phyloP scores from a whole-genome alignment of 257 asterid genomes.

The Vinca minor region DNA sequence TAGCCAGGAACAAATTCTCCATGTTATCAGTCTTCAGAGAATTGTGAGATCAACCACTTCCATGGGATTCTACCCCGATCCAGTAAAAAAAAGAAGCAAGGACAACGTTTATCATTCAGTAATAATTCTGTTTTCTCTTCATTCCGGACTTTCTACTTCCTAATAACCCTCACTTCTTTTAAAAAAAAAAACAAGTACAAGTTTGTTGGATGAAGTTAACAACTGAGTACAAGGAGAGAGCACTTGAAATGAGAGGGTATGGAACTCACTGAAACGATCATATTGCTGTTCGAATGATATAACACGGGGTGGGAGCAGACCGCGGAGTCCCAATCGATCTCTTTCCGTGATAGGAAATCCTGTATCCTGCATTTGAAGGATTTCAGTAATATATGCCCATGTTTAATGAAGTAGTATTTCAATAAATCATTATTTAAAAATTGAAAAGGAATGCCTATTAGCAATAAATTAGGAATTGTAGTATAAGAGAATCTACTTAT shows the following conservation, averaged over 20 bases:
- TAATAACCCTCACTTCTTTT: not conserved
- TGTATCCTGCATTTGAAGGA: slow-evolving; percentile 63
- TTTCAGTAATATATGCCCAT: slow-evolving; percentile 12
- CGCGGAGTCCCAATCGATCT: slow-evolving; percentile 93
- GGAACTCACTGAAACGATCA: slow-evolving; percentile 84
- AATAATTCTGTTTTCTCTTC: too few species aligned
- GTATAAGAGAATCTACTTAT: not conserved
- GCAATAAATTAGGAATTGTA: too few species aligned
- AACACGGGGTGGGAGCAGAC: slow-evolving; percentile 97
- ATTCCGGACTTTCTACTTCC: not conserved
- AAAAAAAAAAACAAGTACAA: not conserved
- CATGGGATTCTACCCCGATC: too few species aligned
- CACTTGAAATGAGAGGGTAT: not conserved
- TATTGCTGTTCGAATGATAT: slow-evolving; percentile 97
- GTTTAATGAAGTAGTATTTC: not conserved
- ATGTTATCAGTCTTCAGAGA: too few species aligned
- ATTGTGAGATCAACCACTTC: too few species aligned
- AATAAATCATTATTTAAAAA: not conserved
- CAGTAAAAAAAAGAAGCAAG: too few species aligned
- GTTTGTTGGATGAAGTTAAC: not conserved
- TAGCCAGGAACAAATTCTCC: too few species aligned
- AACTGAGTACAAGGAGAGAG: not conserved
- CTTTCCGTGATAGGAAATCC: slow-evolving; percentile 93
- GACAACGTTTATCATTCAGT: too few species aligned
- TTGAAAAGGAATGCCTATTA: not conserved